Conservation (phyloP, 192 early-diverging fungal genomes). For the Coemansia sp. region DNA sequence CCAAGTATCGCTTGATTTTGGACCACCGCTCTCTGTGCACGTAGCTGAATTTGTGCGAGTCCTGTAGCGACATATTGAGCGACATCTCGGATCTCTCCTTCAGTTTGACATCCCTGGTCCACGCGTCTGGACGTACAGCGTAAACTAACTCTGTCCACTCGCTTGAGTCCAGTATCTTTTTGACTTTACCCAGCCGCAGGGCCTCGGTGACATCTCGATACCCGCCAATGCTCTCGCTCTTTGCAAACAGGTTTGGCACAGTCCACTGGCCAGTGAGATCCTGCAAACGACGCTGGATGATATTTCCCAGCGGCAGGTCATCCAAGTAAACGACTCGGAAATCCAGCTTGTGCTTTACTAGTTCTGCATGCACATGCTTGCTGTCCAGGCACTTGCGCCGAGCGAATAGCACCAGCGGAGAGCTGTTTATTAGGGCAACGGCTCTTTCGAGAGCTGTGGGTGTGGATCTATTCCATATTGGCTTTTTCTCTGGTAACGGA, state of each 20-base stretch:
- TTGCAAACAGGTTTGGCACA: slow-evolving; percentile 39
- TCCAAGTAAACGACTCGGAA: slow-evolving; percentile 35
- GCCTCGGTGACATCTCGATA: slow-evolving; percentile 7
- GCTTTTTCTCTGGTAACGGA: slow-evolving; percentile 14
- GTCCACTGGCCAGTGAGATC: slow-evolving; percentile 48
- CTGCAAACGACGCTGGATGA: slow-evolving; percentile 36
- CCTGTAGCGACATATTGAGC: slow-evolving; percentile 38
- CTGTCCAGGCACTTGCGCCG: slow-evolving; percentile 22
- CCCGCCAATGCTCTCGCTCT: slow-evolving; percentile 41
- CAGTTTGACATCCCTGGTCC: slow-evolving; percentile 13
- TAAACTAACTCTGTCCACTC: slow-evolving; percentile 40
- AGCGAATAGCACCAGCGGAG: slow-evolving; percentile 35
- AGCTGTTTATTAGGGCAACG: slow-evolving; percentile 36
- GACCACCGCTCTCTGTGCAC: slow-evolving; percentile 41
- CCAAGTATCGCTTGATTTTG: slow-evolving; percentile 38
- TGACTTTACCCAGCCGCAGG: slow-evolving; percentile 16
- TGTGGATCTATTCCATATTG: slow-evolving; percentile 20
- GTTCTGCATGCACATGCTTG: slow-evolving; percentile 6
- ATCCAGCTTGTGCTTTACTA: slow-evolving; percentile 2
- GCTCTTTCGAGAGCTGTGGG: slow-evolving; percentile 37
- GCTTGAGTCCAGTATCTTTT: slow-evolving; percentile 10
- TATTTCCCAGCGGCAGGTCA: slow-evolving; percentile 17
- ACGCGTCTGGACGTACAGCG: slow-evolving; percentile 25
- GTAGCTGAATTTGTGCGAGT: slow-evolving; percentile 34
- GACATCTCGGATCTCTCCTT: slow-evolving; percentile 35